phyloP scores from a whole-genome alignment of 805 yeast species.

The Saturnispora quitensis region DNA sequence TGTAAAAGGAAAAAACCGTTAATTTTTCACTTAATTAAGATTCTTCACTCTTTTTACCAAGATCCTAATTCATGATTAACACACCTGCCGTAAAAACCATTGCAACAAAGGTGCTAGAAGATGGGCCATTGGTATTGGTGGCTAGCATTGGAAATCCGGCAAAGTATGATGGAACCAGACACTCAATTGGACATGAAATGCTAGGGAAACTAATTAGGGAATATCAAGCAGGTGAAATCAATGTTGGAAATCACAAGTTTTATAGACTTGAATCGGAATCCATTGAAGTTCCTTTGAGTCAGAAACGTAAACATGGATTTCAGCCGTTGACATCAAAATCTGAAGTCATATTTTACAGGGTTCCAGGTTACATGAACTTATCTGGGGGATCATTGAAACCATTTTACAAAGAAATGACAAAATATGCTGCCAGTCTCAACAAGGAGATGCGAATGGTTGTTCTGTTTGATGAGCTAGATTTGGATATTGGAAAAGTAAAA shows the following conservation, averaged over 20 bases:
- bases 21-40: neutral
- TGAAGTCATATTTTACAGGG: slow-evolving; percentile 10
- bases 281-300: neutral
- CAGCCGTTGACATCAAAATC: slow-evolving; percentile 1
- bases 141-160: slow-evolving; percentile 74
- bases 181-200: slow-evolving; percentile 65
- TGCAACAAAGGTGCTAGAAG: neutral
- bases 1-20: neutral
- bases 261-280: neutral
- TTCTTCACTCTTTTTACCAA: neutral
- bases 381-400: slow-evolving; percentile 43
- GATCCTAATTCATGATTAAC: neutral
- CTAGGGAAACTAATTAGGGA: slow-evolving; percentile 26
- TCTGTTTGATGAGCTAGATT: slow-evolving; percentile 71
- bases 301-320: neutral
- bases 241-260: neutral
- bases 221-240: neutral
- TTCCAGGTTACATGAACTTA: slow-evolving; percentile 49
- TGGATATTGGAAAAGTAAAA: slow-evolving; percentile 57
- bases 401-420: slow-evolving; percentile 31
- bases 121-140: slow-evolving; percentile 24
- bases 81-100: neutral
- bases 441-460: slow-evolving; percentile 41
- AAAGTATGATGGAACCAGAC: slow-evolving; percentile 53
- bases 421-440: slow-evolving; percentile 15